A percentile compares a stretch with the other conserved stretches of the same genome.
phyloP scores from a whole-genome alignment of 2,329 filamentous ascomycete genomes.

The Rutstroemia sp. region DNA sequence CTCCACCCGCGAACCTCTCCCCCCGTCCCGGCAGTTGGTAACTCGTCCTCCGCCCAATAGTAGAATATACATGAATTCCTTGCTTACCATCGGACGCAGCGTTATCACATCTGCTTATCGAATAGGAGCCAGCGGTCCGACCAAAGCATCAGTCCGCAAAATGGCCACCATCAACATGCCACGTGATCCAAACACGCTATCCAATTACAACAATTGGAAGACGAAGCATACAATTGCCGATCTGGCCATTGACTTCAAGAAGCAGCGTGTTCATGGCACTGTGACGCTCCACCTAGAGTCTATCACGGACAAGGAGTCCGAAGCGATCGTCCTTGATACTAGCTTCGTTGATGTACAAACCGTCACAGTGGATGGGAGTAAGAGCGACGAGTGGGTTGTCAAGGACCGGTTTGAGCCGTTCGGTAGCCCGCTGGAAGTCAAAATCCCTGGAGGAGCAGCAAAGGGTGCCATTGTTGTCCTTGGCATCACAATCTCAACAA shows the following conservation, averaged over 20 bases:
- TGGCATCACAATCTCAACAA: constrained; percentile 70
- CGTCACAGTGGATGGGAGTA: constrained; percentile 61
- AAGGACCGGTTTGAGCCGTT: constrained; percentile 66
- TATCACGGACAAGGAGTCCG: constrained; percentile 62
- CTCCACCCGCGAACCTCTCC: not conserved
- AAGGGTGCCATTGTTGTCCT: constrained; percentile 47
- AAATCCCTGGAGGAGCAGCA: constrained; percentile 46
- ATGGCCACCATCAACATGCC: constrained; percentile 18
- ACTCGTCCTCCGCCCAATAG: not conserved
- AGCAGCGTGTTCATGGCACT: constrained; percentile 67
- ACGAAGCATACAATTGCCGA: constrained; percentile 78
- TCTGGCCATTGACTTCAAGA: constrained; percentile 76
- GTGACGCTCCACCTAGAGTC: constrained; percentile 72
- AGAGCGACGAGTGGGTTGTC: constrained; percentile 54
- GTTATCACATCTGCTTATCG: constrained; percentile 14
- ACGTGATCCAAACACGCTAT: constrained; percentile 82
- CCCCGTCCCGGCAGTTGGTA: not conserved
- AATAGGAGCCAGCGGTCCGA: constrained; percentile 6
- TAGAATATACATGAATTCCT: constrained; percentile 6
- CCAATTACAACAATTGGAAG: constrained; percentile 84
- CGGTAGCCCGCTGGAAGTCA: constrained; percentile 61
- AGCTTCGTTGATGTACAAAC: constrained; percentile 68
- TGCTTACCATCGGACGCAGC: constrained; percentile 14
- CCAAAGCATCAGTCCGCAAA: constrained; percentile 14
- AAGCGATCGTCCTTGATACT: constrained; percentile 82